These are phyloP conservation scores for Helicosporidium sp. DNA, from an alignment of 139 green algal genomes.

Conservation along the genomic window DNA sequence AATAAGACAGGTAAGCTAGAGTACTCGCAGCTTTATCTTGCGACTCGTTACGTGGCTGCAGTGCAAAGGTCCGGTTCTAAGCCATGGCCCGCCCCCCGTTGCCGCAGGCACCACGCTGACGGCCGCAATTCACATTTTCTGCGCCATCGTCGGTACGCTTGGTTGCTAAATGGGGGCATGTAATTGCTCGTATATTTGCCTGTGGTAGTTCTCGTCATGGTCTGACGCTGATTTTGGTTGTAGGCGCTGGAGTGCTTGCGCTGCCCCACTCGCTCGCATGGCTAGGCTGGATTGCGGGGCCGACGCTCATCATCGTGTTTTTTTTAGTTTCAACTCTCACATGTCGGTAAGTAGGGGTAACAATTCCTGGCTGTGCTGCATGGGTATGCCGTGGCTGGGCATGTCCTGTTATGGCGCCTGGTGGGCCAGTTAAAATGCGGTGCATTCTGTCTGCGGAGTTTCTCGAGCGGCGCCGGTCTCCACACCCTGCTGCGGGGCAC, in stretches of 20 bases:
- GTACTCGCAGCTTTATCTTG: not conserved
- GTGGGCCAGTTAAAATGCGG: too few species aligned
- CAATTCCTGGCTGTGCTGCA: too few species aligned
- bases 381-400: too few species aligned
- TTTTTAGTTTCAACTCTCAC: slow-evolving; percentile 6
- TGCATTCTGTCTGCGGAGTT: too few species aligned
- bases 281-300: slow-evolving; percentile 23
- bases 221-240: slow-evolving; percentile 7
- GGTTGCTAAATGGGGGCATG: not conserved
- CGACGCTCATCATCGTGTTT: slow-evolving; percentile 17
- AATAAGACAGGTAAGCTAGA: not conserved
- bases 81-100: not conserved
- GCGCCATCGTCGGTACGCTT: not conserved
- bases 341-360: not conserved
- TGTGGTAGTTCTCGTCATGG: too few species aligned
- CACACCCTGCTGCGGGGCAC: too few species aligned
- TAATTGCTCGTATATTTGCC: not conserved
- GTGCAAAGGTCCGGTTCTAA: not conserved
- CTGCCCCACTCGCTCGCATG: slow-evolving; percentile 24
- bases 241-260: slow-evolving; percentile 41
- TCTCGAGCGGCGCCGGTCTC: too few species aligned
- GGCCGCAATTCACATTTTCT: slow-evolving; percentile 7
- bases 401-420: too few species aligned
- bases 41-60: not conserved
- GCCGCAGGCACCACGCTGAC: not conserved